Base-by-base conservation (phyloP, 2,329 filamentous ascomycete genomes). In the Penicillium sclerotigenum region DNA sequence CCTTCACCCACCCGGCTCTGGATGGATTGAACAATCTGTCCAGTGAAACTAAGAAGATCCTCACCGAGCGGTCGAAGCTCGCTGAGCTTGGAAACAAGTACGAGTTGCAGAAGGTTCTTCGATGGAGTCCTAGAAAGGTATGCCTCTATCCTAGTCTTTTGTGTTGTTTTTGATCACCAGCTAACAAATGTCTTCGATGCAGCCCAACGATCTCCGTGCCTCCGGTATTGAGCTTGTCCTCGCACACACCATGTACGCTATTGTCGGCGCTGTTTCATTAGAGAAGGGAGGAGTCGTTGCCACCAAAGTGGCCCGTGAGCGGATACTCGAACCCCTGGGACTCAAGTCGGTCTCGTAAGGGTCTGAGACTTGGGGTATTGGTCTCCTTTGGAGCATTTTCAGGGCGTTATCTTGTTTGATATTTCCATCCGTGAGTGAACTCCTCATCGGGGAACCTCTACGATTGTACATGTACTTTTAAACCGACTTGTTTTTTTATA, bases 101-200 rank as follows among this genome's bases (percentile, higher is more conserved):
- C 57, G 89, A 90, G 0, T 70, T 99, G 68, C 75, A 84, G 56
- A 81, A 84, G 37, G 90, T 97, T 24, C 77, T 96, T 63, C 82
- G 94, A 76, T 97, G 94, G 94, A 90, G 89, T 74, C 94, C 94
- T 28, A 85, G 83, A 77, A 82, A 88, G 78, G 91, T 96, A 79
- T 70, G 84, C 1, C 29, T 10, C 72, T 51, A 0, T 38, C 33
- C 26, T n/a, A 45, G 51, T 16, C 51, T 58, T 49, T 47, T 28
- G 42, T 52, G 31, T 16, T 52, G 31, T 16, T 48, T 31, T 33
- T 4, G 37, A 14, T 52, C 56, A 49, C 54, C 43, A n/a, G 43
- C 31, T 34, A 34, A 22, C 36, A 11, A 26, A 47, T 37, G 13
- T 43, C 14, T 38, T 26, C 31, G 24, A 14, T 41, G 41, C 37